Conservation (phyloP, 192 early-diverging fungal genomes). For the Backusella morwellensis region DNA sequence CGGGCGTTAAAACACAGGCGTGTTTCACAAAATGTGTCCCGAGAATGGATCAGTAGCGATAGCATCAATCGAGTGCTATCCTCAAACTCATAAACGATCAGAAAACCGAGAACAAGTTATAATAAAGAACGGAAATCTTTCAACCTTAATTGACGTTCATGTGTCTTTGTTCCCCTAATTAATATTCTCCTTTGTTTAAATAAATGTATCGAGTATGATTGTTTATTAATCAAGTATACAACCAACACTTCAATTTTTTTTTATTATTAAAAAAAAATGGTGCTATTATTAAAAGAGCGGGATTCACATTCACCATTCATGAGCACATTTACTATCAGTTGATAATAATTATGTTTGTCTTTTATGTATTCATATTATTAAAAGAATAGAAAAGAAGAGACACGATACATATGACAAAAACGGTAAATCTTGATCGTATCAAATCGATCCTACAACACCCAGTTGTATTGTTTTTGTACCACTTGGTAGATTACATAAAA, state of each 20-base stretch:
- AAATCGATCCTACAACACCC: neutral
- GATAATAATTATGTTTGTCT: neutral
- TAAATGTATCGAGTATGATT: neutral
- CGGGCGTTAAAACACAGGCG: neutral
- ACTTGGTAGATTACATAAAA: neutral
- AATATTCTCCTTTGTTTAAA: neutral
- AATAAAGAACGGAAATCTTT: neutral
- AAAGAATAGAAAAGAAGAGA: neutral
- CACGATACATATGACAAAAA: neutral
- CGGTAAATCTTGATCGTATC: neutral
- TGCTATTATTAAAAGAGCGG: neutral
- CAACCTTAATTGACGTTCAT: neutral
- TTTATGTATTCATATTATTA: neutral
- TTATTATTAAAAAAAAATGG: neutral
- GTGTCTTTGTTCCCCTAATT: neutral
- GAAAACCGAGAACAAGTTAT: neutral
- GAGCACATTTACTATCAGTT: neutral
- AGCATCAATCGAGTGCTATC: neutral
- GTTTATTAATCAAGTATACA: neutral
- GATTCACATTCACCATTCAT: neutral
- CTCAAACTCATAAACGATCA: neutral
- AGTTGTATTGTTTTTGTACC: neutral
- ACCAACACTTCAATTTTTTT: too few species aligned
- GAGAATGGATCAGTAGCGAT: neutral
- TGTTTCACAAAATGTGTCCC: neutral